Percentiles rank a stretch among this genome's conserved stretches.
Evolutionary conservation across 495 filamentous ascomycete genomes (phyloP).

Genomic region (Trichoderma reesei): DNA sequence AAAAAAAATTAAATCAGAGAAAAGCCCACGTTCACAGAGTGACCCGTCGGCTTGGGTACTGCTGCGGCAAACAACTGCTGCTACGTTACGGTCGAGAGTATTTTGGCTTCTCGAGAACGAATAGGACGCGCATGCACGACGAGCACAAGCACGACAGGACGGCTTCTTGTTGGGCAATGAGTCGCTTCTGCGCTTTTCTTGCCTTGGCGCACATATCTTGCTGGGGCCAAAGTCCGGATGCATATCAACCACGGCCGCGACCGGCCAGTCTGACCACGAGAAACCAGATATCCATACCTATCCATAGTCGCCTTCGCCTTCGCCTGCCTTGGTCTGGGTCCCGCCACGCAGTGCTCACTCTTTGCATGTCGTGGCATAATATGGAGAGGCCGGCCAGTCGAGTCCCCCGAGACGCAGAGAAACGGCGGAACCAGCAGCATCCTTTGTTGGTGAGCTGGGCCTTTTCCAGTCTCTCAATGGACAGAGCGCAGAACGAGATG

Average conservation of each 20-base stretch:
- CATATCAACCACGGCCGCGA: not conserved
- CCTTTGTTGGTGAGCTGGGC: not conserved
- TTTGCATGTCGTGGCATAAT: not conserved
- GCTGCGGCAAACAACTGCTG: too few relatives aligned
- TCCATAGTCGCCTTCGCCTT: not conserved
- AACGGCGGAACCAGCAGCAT: not conserved
- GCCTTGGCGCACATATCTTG: not conserved
- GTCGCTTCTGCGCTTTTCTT: not conserved
- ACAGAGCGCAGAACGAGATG: not conserved
- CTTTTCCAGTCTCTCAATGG: not conserved
- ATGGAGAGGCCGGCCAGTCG: not conserved
- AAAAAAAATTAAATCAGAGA: not conserved
- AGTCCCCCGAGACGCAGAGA: not conserved
- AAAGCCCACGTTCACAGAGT: not conserved
- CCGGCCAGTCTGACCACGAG: slow-evolving; percentile 5
- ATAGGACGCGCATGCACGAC: too few relatives aligned
- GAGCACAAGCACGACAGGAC: too few relatives aligned
- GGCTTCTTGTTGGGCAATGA: not conserved
- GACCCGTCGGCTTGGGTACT: too few relatives aligned
- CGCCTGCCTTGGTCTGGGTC: not conserved
- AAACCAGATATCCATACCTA: not conserved
- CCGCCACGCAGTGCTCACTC: slow-evolving; percentile 2
- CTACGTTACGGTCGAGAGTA: too few relatives aligned
- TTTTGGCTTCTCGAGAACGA: too few relatives aligned
- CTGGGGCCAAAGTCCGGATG: not conserved